Percentiles rank a stretch among this genome's conserved stretches.
Evolutionary conservation across 1,284 basidiomycete genomes (phyloP).

Genomic region (Pyrrhoderma lamaoense): DNA sequence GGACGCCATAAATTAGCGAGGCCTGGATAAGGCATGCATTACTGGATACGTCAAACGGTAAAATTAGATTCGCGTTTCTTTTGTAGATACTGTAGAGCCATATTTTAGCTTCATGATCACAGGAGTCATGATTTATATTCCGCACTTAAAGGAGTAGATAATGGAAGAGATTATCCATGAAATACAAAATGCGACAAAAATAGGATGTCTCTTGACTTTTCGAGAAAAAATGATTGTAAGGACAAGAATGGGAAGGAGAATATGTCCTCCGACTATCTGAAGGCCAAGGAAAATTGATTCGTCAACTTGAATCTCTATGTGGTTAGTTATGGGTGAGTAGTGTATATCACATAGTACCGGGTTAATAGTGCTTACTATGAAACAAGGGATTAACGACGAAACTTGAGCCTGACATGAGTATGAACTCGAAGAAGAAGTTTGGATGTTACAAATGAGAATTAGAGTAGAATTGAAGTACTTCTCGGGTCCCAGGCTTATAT

Average conservation of each 20-base stretch:
- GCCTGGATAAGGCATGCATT: constrained; percentile 17
- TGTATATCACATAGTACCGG: too few species aligned
- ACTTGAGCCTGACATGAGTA: too few species aligned
- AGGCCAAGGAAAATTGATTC: constrained; percentile 16
- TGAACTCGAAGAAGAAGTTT: too few species aligned
- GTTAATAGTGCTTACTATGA: too few species aligned
- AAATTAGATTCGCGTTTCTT: constrained; percentile 2
- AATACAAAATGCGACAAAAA: constrained; percentile 18
- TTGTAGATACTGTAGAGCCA: constrained; percentile 12
- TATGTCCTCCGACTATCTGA: constrained; percentile 19
- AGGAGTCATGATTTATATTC: too few species aligned
- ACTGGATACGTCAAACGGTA: constrained; percentile 10
- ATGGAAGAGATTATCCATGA: constrained; percentile 19
- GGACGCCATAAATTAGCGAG: constrained; percentile 15
- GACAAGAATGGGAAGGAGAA: constrained; percentile 18
- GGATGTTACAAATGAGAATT: too few species aligned
- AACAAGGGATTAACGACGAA: too few species aligned
- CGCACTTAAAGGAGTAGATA: constrained; percentile 15
- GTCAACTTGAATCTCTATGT: too few species aligned
- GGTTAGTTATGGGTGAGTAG: too few species aligned
- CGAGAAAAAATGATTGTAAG: constrained; percentile 17
- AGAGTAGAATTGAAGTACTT: too few species aligned
- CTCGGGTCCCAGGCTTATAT: too few species aligned
- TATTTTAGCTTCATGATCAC: background rate
- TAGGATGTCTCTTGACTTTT: constrained; percentile 14